These are phyloP conservation scores for Acarospora socialis DNA, from an alignment of 2,329 filamentous ascomycete species.

Conservation along the genomic window DNA sequence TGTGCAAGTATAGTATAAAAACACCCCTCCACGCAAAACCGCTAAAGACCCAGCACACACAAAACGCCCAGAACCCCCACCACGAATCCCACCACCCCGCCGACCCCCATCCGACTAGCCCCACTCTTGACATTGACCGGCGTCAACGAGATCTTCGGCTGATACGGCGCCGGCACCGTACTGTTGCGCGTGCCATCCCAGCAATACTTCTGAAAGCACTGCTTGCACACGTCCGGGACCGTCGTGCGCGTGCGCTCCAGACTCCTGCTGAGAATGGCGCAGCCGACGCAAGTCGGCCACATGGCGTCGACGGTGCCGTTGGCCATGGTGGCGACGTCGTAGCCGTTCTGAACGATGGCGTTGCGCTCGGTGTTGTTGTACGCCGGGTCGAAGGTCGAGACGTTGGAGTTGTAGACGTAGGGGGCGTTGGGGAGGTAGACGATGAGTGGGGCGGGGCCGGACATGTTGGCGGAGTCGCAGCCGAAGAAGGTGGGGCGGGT, in stretches of 20 bases:
- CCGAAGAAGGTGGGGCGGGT: constrained; percentile 66
- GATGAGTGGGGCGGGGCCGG: constrained; percentile 47
- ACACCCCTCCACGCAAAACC: no score
- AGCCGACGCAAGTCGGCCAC: constrained; percentile 78
- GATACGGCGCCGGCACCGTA: constrained; percentile 26
- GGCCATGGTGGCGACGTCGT: constrained; percentile 65
- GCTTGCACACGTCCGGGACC: constrained; percentile 55
- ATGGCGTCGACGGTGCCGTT: constrained; percentile 60
- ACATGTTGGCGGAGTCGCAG: constrained; percentile 53
- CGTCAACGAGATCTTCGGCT: constrained; percentile 20
- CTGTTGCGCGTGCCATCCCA: constrained; percentile 65
- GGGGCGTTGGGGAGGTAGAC: constrained; percentile 83
- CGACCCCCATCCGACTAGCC: not conserved
- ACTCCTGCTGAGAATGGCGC: constrained; percentile 67
- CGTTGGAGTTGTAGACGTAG: constrained; percentile 63
- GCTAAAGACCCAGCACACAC: no score
- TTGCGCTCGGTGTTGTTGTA: constrained; percentile 57
- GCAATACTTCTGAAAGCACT: constrained; percentile 75
- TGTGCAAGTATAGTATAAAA: no score
- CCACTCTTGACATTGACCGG: not conserved
- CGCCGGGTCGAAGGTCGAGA: constrained; percentile 56
- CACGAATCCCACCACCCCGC: not conserved
- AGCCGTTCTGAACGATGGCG: constrained; percentile 73
- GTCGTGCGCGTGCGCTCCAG: constrained; percentile 54
- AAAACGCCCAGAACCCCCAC: not conserved